Base-by-base conservation (phyloP, 805 yeast genomes). In the Ogataea zsoltii region DNA sequence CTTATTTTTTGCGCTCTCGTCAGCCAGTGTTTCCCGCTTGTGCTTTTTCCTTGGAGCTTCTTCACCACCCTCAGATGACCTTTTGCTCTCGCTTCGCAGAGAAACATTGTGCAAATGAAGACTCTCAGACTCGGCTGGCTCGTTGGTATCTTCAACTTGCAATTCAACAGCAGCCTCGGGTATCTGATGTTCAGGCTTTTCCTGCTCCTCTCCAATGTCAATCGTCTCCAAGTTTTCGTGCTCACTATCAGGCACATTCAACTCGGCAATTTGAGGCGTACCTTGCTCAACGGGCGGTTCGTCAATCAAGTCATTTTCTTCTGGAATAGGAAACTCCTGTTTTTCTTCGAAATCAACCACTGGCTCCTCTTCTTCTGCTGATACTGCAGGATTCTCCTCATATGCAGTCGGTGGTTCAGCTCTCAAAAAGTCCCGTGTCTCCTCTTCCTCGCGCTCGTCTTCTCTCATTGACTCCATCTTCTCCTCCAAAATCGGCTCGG, bases 61-160 rank as follows among this genome's bases (percentile, higher is more conserved):
- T 21, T 21, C 25, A 9, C 9, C 25, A 9, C 9, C 5, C 5
- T 21, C 25, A 21, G 25, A 9, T 6, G 9, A 9, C 25, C 25
- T 5, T 9, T 21, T 21, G 9, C 9, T 21, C 25, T 21, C 25
- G 9, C 7, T 9, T 6, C 7, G 25, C 25, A 21, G 7, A 21
- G 25, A 21, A 21, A 21, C 7, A 21, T 21, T 9, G 9, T 21
- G 25, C 25, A 21, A 6, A 6, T 21, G 25, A 21, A 21, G 25
- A 21, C 5, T 21, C 25, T 21, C 25, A 21, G 25, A 21, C 9
- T 21, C 25, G 25, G 25, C 37, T 18, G 30, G 10, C 34, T 35
- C 19, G 32, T 28, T 31, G 9, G 51, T 36, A 3, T 52, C 46
- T 34, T 60, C 58, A 14, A 26, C 25, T 21, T 21, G 25, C 25